Evolutionary conservation across 1,284 basidiomycete genomes (phyloP).

Genomic region (Austroboletus rostrupii): DNA sequence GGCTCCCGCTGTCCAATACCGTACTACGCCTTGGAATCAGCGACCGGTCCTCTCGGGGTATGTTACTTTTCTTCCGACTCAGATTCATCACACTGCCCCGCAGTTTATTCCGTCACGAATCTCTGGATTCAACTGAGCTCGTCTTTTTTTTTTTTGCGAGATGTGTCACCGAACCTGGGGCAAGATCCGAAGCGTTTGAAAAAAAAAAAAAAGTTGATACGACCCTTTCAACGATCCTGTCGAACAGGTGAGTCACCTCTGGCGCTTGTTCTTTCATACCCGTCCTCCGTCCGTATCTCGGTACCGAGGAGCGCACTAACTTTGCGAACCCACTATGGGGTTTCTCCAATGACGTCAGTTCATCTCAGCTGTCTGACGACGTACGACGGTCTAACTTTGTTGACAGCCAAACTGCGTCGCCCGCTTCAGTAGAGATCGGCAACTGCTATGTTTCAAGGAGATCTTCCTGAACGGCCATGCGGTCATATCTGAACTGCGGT

Average conservation of each 20-base stretch:
- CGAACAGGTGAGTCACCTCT: neutral
- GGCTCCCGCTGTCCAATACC: neutral
- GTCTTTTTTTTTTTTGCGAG: neutral
- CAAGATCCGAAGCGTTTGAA: neutral
- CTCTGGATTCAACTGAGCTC: neutral
- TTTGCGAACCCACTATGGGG: neutral
- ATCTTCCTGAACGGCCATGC: conserved; percentile 2
- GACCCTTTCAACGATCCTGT: neutral
- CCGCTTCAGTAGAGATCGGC: neutral
- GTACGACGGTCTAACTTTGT: neutral
- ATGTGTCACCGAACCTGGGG: neutral
- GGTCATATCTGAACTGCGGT: conserved; percentile 19
- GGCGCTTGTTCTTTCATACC: neutral
- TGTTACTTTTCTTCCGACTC: neutral
- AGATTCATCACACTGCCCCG: neutral
- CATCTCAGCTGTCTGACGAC: too few relatives aligned
- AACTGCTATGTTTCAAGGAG: conserved; percentile 2
- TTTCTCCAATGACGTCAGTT: neutral
- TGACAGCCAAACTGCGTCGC: neutral
- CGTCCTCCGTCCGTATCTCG: neutral
- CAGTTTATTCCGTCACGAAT: neutral
- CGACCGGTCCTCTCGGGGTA: too few relatives aligned
- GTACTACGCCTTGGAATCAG: too few relatives aligned
- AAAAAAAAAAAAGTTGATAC: neutral
- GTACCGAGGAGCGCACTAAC: neutral